phyloP scores from a whole-genome alignment of 2,329 filamentous ascomycete species.

The Calonectria multiphialidica region DNA sequence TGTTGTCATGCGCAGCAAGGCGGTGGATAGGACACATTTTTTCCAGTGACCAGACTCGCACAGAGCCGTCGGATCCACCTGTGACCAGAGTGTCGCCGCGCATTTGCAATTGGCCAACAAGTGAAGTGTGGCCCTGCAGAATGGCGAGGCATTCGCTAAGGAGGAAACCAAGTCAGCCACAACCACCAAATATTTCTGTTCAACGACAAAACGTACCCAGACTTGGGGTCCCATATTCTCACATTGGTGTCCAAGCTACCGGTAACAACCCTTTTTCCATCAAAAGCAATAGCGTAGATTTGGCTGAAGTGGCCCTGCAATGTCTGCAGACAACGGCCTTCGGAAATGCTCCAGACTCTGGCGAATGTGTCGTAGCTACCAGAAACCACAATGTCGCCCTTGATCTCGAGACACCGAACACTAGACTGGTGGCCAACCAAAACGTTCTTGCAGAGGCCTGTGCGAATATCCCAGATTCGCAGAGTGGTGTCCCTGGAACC shows the following conservation, averaged over 20 bases:
- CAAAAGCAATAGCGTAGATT: slow-evolving; percentile 98
- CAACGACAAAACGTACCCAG: slow-evolving; percentile 71
- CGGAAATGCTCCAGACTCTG: slow-evolving; percentile 97
- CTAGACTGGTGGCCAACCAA: slow-evolving; percentile 96
- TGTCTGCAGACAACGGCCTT: slow-evolving; percentile 91
- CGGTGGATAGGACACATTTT: slow-evolving; percentile 94
- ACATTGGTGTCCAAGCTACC: slow-evolving; percentile 97
- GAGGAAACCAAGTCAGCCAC: slow-evolving; percentile 45
- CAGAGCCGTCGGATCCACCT: slow-evolving; percentile 94
- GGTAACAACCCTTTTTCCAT: slow-evolving; percentile 92
- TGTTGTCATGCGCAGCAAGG: slow-evolving; percentile 96
- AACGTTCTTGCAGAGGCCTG: slow-evolving; percentile 90
- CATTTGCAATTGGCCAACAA: slow-evolving; percentile 97
- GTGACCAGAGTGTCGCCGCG: slow-evolving; percentile 94
- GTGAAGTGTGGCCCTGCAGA: slow-evolving; percentile 94
- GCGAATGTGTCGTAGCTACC: slow-evolving; percentile 98
- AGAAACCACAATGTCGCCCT: slow-evolving; percentile 96
- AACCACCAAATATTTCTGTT: neutral
- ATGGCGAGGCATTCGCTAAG: slow-evolving; percentile 84
- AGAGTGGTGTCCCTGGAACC: slow-evolving; percentile 95
- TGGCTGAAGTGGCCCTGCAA: slow-evolving; percentile 97
- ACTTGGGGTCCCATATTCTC: slow-evolving; percentile 92
- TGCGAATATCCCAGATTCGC: slow-evolving; percentile 92
- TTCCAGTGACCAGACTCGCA: slow-evolving; percentile 94
- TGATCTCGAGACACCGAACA: slow-evolving; percentile 94